Base-by-base conservation (phyloP, 345 rosid genomes). In the Leavenworthia alabamica region DNA sequence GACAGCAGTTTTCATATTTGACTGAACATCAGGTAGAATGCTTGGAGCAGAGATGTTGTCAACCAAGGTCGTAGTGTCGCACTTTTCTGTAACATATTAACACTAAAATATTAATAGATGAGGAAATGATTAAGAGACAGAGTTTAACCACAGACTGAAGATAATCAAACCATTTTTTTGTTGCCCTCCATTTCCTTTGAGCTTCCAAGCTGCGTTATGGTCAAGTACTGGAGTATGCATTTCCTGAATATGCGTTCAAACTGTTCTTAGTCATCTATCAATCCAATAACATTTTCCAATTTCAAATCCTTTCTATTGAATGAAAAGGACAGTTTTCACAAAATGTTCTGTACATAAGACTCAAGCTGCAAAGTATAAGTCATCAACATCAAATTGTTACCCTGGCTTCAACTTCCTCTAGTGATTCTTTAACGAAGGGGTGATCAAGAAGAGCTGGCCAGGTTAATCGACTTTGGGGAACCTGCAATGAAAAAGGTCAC, bases 381-480 rank as follows among this genome's bases (percentile, higher is more conserved):
- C n/a, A n/a, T n/a, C n/a, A 59, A 19, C 22, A 51, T 37, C 16
- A 42, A 17, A 65, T 36, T 31, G 53, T 76, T 83, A 93, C 99
- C 91, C 70, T 77, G 63, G 80, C 79, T 67, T 85, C 91, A 60
- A 73, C 19, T 59, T 92, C 93, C 56, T 77, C 78, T 9, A 63
- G 68, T 55, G 80, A 74, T 66, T 92, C 97, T 77, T 79, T 83
- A 53, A 93, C 89, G 73, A 93, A 93, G 41, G 99, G 96, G 60
- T 93, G 99, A 48, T 89, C 91, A 61, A 85, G 97, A 62, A 93
- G 97, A 53, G 82, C 82, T 22, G 99, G 96, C 99, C 99, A 93
- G 60, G 83, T 83, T 74, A 93, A 68, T 53, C 99, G 88, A 75
- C 80, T 82, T 72, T 89, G 96, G 31, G 99, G 99, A 19, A 80